Evolutionary conservation across 306 rosid species (phyloP).

Genomic region (Dalbergia oliveri): DNA sequence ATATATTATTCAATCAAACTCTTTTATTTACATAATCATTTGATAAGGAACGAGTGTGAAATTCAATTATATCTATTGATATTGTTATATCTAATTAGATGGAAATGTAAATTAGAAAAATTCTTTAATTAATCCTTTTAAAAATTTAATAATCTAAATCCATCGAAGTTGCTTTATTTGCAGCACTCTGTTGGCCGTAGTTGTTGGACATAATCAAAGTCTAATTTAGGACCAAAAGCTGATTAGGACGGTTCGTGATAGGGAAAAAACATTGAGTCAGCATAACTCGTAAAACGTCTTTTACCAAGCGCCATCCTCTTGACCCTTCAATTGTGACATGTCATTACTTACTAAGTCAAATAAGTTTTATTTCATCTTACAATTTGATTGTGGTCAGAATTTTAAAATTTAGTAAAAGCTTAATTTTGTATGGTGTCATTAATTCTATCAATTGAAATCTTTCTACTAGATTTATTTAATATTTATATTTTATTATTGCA

Average conservation of each 20-base stretch:
- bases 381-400: neutral
- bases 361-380: neutral
- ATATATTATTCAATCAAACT: too few species aligned
- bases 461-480: too few species aligned
- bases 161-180: neutral
- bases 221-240: neutral
- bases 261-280: neutral
- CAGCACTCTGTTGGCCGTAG: neutral
- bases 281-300: neutral
- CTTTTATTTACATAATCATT: too few species aligned
- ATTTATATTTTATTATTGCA: too few species aligned
- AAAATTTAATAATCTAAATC: neutral
- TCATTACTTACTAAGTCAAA: neutral
- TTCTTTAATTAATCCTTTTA: neutral
- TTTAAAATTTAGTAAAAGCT: neutral
- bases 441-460: too few species aligned
- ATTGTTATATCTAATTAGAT: too few species aligned
- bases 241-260: neutral
- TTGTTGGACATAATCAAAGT: conserved; percentile 33
- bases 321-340: neutral
- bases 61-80: too few species aligned
- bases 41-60: too few species aligned
- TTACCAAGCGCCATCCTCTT: neutral
- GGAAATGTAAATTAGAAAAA: too few species aligned
- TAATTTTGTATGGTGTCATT: neutral